Evolutionary conservation across 1,284 basidiomycete genomes (phyloP), one percentile per base, ranked within the genome.

Genomic region (Sanghuangporus weigelae): DNA sequence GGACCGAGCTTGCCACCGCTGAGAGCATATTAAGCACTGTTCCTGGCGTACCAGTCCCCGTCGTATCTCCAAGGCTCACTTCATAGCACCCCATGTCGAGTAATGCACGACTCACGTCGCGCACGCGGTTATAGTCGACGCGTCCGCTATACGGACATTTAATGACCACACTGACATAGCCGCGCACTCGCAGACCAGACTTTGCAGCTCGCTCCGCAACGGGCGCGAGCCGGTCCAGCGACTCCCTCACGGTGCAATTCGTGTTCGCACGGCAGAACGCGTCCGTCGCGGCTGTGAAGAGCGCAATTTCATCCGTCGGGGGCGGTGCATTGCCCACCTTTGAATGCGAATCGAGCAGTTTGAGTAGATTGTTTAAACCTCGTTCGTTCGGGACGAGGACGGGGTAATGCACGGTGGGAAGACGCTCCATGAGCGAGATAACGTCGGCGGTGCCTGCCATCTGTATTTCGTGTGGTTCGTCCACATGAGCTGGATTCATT

Each of bases 71-170:
- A 38, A 98, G 76, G 67, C 90, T 92, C 57, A 98, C 85, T 73
- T 98, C 93, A 75, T 96, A 97, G 72, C 94, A 96, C 0, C 95
- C 96, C 90, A 97, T 96, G 63, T 94, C 85, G 4, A 87, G 69
- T 31, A 98, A 74, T 67, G 83, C 85, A 66, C 83, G 84, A 0
- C 91, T 79, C 11, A 97, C 85, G 21, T 87, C 83, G 51, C 87
- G 81, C 6, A 95, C 94, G 19, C 77, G 76, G 49, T 76, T 75
- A 1, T 85, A 84, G 64, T 89, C 86, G n/a, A 92, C 88, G 7
- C 77, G 77, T 1, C 96, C 96, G 21, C 88, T 83, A 74, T 91
- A 97, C 0, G 96, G 96, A 71, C 94, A 96, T 11, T 86, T 84
- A 62, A 96, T 86, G 44, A 90, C 89, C 14, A 89, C 88, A 64